These are phyloP conservation scores for Uronychia setigera DNA, from an alignment of 73 alveolate species.

Conservation along the genomic window DNA sequence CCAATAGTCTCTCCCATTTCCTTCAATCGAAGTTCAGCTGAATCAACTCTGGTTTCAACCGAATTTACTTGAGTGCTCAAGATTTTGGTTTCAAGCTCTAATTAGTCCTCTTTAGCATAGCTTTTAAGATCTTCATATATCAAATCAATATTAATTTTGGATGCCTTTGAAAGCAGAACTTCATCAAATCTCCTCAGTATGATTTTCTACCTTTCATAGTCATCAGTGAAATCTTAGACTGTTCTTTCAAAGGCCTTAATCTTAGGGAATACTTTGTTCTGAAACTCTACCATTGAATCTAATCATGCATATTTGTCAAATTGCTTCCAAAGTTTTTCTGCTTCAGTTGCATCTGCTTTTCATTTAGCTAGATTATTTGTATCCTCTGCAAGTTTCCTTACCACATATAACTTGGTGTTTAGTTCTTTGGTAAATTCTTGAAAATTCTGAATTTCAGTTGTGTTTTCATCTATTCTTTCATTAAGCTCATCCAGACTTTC, in stretches of 20 bases:
- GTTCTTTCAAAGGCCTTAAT: not conserved
- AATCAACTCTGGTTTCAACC: not conserved
- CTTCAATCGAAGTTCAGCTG: not conserved
- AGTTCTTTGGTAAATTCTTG: not conserved
- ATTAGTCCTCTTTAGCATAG: not conserved
- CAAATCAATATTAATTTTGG: conserved; percentile 6
- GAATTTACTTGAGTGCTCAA: no score
- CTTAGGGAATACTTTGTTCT: not conserved
- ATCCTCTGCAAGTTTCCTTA: not conserved
- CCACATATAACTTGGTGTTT: not conserved
- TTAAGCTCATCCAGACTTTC: not conserved
- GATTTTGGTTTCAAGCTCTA: not conserved
- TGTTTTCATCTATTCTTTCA: not conserved
- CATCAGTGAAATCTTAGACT: not conserved
- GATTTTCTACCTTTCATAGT: not conserved
- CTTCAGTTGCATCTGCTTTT: not conserved
- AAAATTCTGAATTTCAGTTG: not conserved
- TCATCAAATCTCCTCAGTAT: conserved; percentile 29
- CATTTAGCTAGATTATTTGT: not conserved
- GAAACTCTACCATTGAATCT: not conserved
- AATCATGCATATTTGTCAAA: not conserved
- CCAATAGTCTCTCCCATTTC: not conserved
- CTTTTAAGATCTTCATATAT: not conserved
- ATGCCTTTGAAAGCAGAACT: conserved; percentile 24
- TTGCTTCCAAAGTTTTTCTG: not conserved